These are phyloP conservation scores for Chlamydomonas reinhardtii DNA, from an alignment of 163 green algal species.

Conservation along the genomic window DNA sequence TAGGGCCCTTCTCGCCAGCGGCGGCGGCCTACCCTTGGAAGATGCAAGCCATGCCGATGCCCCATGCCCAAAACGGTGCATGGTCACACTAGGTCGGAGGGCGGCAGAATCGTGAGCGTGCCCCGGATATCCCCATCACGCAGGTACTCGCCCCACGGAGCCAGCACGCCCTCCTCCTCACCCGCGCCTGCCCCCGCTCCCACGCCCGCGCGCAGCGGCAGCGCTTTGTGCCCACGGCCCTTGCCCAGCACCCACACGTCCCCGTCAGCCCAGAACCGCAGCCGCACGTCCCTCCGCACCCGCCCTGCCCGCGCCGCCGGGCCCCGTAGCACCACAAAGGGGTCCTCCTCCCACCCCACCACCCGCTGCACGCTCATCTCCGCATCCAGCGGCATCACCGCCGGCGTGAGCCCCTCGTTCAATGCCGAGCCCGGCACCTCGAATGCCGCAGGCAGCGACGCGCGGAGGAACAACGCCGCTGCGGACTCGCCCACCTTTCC, in stretches of 20 bases:
- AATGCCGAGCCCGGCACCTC: not conserved
- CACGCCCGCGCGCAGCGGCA: no score
- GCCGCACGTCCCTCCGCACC: not conserved
- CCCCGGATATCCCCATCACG: not conserved
- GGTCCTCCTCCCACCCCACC: not conserved
- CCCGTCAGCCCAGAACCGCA: no score
- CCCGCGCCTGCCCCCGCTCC: no score
- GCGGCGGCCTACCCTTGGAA: no score
- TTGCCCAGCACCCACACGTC: no score
- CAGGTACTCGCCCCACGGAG: constrained; percentile 9
- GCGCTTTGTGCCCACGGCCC: no score
- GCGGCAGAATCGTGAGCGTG: not conserved
- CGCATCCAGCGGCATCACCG: not conserved
- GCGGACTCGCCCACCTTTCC: not conserved
- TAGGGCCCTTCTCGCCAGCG: no score
- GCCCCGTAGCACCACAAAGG: not conserved
- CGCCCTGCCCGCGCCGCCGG: not conserved
- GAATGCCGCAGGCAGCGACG: not conserved
- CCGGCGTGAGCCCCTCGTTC: not conserved
- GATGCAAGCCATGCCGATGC: no score
- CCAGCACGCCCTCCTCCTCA: not conserved
- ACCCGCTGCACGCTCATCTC: not conserved
- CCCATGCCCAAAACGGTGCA: no score
- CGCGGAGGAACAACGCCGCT: not conserved
- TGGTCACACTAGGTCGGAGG: no score